Percentiles rank a stretch among this genome's conserved stretches.
Conservation (phyloP, 2,329 filamentous ascomycete species). For the Phialophora tarda region DNA sequence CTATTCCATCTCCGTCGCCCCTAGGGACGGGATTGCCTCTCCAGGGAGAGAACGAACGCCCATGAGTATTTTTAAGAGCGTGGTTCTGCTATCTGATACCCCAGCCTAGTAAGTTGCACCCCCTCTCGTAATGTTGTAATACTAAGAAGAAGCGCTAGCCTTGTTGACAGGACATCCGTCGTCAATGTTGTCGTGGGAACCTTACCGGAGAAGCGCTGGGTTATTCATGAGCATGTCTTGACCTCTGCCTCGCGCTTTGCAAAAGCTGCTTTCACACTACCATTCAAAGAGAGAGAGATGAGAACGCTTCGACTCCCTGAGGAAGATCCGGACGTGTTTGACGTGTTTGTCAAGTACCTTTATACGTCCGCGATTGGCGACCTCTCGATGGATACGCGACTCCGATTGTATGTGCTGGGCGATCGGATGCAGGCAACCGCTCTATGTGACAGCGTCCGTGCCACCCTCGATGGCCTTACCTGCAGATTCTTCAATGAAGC, state of each 20-base stretch:
- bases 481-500: not conserved
- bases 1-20: not conserved
- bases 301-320: slow-evolving; percentile 32
- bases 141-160: not conserved
- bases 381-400: not conserved
- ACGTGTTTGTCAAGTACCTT: slow-evolving; percentile 31
- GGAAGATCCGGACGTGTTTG: slow-evolving; percentile 29
- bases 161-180: not conserved
- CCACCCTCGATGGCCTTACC: not conserved
- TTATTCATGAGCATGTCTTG: slow-evolving; percentile 34
- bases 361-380: slow-evolving; percentile 11
- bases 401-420: slow-evolving; percentile 16
- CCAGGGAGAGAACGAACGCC: not conserved
- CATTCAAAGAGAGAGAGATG: slow-evolving; percentile 26
- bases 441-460: slow-evolving; percentile 2
- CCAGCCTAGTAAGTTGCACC: not conserved
- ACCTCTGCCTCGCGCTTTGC: slow-evolving; percentile 26
- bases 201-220: not conserved
- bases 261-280: slow-evolving; percentile 21
- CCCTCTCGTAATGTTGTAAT: not conserved
- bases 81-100: not conserved
- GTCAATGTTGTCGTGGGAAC: slow-evolving; percentile 19
- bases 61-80: not conserved
- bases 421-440: slow-evolving; percentile 15
- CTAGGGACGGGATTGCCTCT: not conserved